Percentiles rank a stretch among this genome's conserved stretches.
Conservation (phyloP, 2,329 filamentous ascomycete genomes). For the Tolypocladium ovalisporum region DNA sequence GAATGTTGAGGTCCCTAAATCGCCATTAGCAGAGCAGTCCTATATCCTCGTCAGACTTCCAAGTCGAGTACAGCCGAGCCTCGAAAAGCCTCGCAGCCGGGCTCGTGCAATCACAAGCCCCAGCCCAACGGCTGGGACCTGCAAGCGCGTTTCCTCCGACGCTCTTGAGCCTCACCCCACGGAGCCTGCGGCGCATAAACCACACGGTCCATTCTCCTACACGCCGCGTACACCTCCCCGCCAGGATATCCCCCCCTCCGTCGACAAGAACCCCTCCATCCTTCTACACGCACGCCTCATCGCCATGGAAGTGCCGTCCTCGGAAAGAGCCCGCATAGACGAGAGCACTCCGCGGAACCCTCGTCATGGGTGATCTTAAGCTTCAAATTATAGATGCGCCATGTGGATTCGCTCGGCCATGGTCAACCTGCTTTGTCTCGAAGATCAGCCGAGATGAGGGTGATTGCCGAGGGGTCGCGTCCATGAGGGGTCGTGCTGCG, state of each 20-base stretch:
- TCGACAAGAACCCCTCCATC: neutral
- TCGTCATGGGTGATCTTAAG: neutral
- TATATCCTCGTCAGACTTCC: neutral
- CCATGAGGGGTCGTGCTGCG: neutral
- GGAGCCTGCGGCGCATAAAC: neutral
- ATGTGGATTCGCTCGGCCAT: neutral
- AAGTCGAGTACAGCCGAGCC: neutral
- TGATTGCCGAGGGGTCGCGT: neutral
- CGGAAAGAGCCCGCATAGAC: neutral
- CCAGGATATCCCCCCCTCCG: neutral
- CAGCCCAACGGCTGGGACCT: neutral
- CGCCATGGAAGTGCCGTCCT: neutral
- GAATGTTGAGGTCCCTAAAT: neutral
- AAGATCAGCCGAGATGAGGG: neutral
- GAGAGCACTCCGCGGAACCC: neutral
- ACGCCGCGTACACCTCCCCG: neutral
- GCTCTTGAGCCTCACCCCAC: neutral
- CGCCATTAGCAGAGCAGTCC: neutral
- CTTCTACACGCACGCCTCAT: neutral
- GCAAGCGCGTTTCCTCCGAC: neutral
- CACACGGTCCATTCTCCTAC: neutral
- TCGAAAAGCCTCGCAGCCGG: too few relatives aligned
- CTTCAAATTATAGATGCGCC: neutral
- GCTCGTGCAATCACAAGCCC: neutral
- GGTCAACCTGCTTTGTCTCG: neutral